Evolutionary conservation across 768 basidiomycete species (phyloP).

Genomic region (Porphyrellus cyaneotinctus): DNA sequence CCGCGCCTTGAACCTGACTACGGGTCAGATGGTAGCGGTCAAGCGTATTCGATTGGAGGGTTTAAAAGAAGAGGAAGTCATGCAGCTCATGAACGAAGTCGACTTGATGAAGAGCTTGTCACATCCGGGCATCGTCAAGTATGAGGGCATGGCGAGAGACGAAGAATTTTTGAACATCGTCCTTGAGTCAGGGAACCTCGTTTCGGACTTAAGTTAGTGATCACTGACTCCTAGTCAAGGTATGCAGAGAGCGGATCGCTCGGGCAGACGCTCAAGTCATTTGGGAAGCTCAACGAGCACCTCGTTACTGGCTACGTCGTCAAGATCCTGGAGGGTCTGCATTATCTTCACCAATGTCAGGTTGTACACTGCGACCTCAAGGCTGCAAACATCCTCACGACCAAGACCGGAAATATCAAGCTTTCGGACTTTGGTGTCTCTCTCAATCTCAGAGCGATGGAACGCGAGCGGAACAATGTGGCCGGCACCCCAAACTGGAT

Average conservation of each 20-base stretch:
- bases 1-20: conserved; percentile 88
- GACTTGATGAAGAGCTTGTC: conserved; percentile 85
- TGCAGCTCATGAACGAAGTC: conserved; percentile 90
- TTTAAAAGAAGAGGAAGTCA: conserved; percentile 85
- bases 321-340: conserved; percentile 93
- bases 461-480: conserved; percentile 77
- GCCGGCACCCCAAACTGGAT: conserved; percentile 99
- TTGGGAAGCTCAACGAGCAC: conserved; percentile 88
- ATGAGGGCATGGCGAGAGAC: conserved; percentile 93
- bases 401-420: conserved; percentile 96
- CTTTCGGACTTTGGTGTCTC: conserved; percentile 98
- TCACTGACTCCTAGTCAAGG: conserved; percentile 40
- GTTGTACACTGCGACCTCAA: conserved; percentile 98
- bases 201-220: not conserved
- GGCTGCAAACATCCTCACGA: conserved; percentile 97
- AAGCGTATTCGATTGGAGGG: conserved; percentile 92
- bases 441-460: conserved; percentile 89
- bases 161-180: conserved; percentile 87
- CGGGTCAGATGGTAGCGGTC: conserved; percentile 98
- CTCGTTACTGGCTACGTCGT: conserved; percentile 92
- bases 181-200: conserved; percentile 65
- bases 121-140: conserved; percentile 96
- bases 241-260: conserved; percentile 97
- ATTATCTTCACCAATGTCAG: conserved; percentile 85
- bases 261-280: conserved; percentile 87